Evolutionary conservation across 1,284 basidiomycete species (phyloP).

Genomic region (Limonomyces culmigenus): DNA sequence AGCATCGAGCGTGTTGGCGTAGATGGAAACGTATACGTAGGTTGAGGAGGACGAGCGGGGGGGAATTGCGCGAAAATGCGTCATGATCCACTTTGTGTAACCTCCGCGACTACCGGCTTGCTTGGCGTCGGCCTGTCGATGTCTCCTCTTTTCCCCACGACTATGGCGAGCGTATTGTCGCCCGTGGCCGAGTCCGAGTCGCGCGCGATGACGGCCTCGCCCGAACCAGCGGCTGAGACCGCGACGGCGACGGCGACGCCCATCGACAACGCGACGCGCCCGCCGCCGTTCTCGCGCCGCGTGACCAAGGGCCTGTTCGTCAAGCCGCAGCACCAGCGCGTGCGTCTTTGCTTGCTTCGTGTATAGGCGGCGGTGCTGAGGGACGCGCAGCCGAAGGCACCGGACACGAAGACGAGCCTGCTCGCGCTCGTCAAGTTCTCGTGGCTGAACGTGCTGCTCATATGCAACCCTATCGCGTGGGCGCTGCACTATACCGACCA

Average conservation of each 20-base stretch:
- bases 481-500: slow-evolving; percentile 36
- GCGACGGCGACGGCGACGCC: too few species aligned
- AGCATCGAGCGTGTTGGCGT: too few species aligned
- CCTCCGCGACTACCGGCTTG: too few species aligned
- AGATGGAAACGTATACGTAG: too few species aligned
- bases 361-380: neutral
- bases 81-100: too few species aligned
- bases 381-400: neutral
- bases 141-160: too few species aligned
- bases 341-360: neutral
- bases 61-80: too few species aligned
- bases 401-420: neutral
- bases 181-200: neutral
- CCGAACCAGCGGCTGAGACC: neutral
- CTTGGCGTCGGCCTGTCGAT: too few species aligned
- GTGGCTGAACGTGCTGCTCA: neutral
- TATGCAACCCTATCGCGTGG: slow-evolving; percentile 16
- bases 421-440: neutral
- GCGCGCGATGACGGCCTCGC: neutral
- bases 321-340: neutral
- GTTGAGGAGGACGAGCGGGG: too few species aligned
- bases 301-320: neutral
- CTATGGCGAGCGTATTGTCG: too few species aligned
- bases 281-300: neutral
- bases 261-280: neutral